Conservation (phyloP, 2,329 filamentous ascomycete genomes). For the Hymenoscyphus occultus region DNA sequence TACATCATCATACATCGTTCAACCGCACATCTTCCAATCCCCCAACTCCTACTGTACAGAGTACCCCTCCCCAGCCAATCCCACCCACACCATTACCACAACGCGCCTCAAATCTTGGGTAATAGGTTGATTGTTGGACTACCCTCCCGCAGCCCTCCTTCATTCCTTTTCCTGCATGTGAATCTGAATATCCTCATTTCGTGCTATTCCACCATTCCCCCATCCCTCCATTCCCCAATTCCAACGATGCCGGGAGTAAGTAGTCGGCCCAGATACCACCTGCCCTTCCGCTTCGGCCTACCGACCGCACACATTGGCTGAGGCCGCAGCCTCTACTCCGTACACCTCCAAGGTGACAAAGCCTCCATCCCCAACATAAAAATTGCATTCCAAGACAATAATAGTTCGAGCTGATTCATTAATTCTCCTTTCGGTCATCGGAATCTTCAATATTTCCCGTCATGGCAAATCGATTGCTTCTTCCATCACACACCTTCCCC, state of each 20-base stretch:
- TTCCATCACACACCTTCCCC: neutral
- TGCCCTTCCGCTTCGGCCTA: neutral
- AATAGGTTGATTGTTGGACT: neutral
- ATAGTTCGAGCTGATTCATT: neutral
- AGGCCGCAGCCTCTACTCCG: neutral
- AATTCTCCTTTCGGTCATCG: neutral
- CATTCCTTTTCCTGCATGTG: neutral
- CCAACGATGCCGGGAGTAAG: too few relatives aligned
- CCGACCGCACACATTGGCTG: neutral
- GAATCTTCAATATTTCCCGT: neutral
- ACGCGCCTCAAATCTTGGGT: constrained; percentile 1
- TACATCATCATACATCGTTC: neutral
- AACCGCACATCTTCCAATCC: neutral
- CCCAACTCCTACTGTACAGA: too few relatives aligned
- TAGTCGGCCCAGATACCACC: neutral
- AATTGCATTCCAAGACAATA: neutral
- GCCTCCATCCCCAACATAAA: neutral
- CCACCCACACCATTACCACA: neutral
- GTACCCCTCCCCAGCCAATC: too few relatives aligned
- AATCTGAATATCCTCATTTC: neutral
- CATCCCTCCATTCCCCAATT: too few relatives aligned
- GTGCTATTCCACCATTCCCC: neutral
- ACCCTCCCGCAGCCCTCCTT: neutral
- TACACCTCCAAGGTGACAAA: neutral
- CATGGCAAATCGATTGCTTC: neutral